A percentile compares a stretch with the other conserved stretches of the same genome.
phyloP scores from a whole-genome alignment of 768 basidiomycete genomes.

The Infundibulicybe gibba region DNA sequence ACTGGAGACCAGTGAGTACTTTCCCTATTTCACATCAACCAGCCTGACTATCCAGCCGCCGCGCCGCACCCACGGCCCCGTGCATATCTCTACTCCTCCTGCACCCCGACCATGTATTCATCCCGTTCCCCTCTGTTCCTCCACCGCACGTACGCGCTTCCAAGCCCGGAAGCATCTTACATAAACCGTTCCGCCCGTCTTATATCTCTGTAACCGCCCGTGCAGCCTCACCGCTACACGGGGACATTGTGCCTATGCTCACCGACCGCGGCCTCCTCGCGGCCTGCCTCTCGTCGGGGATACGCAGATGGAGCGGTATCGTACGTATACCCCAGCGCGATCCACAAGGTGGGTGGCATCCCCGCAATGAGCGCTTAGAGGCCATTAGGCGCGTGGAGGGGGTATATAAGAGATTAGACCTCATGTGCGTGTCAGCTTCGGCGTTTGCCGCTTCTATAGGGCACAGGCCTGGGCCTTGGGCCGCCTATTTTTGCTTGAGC shows the following conservation, averaged over 20 bases:
- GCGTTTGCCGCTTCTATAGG: not conserved
- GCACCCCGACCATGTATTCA: slow-evolving; percentile 40
- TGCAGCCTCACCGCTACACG: slow-evolving; percentile 14
- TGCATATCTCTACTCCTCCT: slow-evolving; percentile 40
- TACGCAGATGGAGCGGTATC: slow-evolving; percentile 49
- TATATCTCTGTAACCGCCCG: not conserved
- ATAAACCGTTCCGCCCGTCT: not conserved
- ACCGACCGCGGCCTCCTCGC: slow-evolving; percentile 42
- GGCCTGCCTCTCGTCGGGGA: slow-evolving; percentile 23
- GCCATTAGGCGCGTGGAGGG: slow-evolving; percentile 28
- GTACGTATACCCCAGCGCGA: slow-evolving; percentile 38
- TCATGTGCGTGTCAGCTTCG: slow-evolving; percentile 26
- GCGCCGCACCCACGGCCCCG: slow-evolving; percentile 31
- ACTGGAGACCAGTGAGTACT: slow-evolving; percentile 56
- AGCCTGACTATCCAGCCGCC: slow-evolving; percentile 35
- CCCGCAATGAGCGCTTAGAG: slow-evolving; percentile 17
- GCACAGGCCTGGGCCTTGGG: no score
- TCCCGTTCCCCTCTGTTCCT: slow-evolving; percentile 32
- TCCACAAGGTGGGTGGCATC: slow-evolving; percentile 13
- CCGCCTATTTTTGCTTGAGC: slow-evolving; percentile 2
- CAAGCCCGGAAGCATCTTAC: not conserved
- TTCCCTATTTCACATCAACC: not conserved
- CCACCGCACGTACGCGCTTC: slow-evolving; percentile 6
- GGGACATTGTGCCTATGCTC: slow-evolving; percentile 38
- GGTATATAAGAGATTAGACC: slow-evolving; percentile 30